These are phyloP conservation scores for Echinosophora koreensis DNA, from an alignment of 306 rosid species.

Conservation along the genomic window DNA sequence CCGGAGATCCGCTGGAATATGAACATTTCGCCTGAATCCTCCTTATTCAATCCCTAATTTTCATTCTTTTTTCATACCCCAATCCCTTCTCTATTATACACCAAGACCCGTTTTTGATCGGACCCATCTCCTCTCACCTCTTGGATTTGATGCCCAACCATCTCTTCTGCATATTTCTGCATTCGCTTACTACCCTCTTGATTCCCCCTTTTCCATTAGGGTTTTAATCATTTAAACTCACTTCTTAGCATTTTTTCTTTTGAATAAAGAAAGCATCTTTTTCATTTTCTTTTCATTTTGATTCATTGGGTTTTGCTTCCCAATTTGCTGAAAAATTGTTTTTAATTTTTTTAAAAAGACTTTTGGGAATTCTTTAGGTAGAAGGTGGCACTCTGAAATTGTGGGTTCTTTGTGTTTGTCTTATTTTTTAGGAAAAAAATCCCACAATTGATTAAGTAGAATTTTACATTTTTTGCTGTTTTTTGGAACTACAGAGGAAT, in stretches of 20 bases:
- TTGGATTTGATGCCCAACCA: constrained; percentile 48
- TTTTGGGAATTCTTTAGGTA: constrained; percentile 36
- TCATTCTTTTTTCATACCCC: constrained; percentile 45
- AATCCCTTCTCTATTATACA: constrained; percentile 49
- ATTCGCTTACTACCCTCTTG: constrained; percentile 53
- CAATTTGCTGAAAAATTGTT: constrained; percentile 37
- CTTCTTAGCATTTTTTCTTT: background rate
- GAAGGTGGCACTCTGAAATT: constrained; percentile 45
- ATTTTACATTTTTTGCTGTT: background rate
- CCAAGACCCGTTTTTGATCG: constrained; percentile 68
- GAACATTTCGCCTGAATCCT: no score
- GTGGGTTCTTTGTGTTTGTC: constrained; percentile 42
- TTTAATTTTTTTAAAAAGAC: no score
- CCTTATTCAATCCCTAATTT: constrained; percentile 57
- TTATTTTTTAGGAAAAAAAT: constrained; percentile 23
- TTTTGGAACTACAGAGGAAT: constrained; percentile 34
- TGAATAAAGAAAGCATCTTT: background rate
- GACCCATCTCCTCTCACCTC: constrained; percentile 42
- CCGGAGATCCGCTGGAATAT: no score
- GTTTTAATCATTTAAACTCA: constrained; percentile 55
- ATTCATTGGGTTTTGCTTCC: constrained; percentile 56
- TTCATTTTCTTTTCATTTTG: constrained; percentile 22
- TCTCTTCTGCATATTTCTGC: constrained; percentile 46
- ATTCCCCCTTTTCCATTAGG: constrained; percentile 59
- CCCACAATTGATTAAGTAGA: constrained; percentile 41